Conservation (phyloP, 2,329 filamentous ascomycete species). For the Clonostachys rosea region DNA sequence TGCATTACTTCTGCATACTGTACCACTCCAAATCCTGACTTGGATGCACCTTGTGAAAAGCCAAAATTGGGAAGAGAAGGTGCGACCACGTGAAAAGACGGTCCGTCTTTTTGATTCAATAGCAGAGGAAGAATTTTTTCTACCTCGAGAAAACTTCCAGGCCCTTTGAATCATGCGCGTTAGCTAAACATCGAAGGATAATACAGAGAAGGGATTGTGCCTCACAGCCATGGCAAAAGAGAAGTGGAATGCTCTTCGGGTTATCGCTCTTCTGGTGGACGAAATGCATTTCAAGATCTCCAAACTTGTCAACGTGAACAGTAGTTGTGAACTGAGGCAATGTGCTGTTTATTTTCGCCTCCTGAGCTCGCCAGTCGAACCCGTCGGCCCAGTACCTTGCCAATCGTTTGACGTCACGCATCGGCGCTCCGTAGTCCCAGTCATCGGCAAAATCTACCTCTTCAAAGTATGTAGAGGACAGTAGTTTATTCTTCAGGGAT, state of each 20-base stretch:
- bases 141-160: constrained; percentile 65
- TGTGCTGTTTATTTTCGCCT: constrained; percentile 48
- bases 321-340: constrained; percentile 52
- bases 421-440: constrained; percentile 21
- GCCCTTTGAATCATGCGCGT: constrained; percentile 31
- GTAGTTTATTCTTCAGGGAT: constrained; percentile 21
- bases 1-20: constrained; percentile 52
- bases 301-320: constrained; percentile 49
- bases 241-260: constrained; percentile 52
- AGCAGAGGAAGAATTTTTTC: constrained; percentile 53
- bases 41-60: constrained; percentile 20
- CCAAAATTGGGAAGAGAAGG: constrained; percentile 53
- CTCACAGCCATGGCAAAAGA: constrained; percentile 63
- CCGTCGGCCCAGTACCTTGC: constrained; percentile 29
- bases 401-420: constrained; percentile 25
- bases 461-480: constrained; percentile 17
- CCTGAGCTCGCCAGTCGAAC: constrained; percentile 60
- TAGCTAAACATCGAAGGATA: neutral
- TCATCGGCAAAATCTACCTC: constrained; percentile 23
- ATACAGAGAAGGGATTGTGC: neutral
- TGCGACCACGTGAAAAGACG: constrained; percentile 51
- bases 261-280: constrained; percentile 50
- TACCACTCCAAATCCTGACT: constrained; percentile 20
- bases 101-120: constrained; percentile 16
- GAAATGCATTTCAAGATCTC: constrained; percentile 57